Evolutionary conservation across 805 yeast species (phyloP), one percentile per base, ranked within the genome.

Genomic region (Zygoascus bituminiphila): DNA sequence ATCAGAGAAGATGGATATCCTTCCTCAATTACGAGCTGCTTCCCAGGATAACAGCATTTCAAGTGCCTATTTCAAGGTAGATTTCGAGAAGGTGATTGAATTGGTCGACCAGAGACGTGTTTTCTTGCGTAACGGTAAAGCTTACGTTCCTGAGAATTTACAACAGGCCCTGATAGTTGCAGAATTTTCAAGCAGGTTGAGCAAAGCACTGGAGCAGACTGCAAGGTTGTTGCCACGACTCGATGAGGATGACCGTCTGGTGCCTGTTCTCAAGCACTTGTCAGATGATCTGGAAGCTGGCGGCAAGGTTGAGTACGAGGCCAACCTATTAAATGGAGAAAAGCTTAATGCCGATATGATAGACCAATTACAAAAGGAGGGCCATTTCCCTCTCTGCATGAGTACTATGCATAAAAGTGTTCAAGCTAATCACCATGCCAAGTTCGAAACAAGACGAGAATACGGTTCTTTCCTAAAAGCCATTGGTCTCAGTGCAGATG

Each of bases 161-260:
- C 97, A 88, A 63, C 67, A 84, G 51, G 79, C 80, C 48, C 67
- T 91, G 46, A 69, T 93, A 25, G 67, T 83, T 0, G 75, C 72
- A 38, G 96, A 88, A 61, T 91, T 82, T 62, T 69, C 78, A 31
- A 73, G 70, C 36, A 63, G 69, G 48, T 67, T 89, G 46, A 62
- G 64, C 2, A 61, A 65, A 15, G 77, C 79, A 19, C 70, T 93
- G 54, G 66, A 79, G 20, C 67, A 72, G 42, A 86, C 97, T 0
- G 81, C 88, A 57, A 84, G 84, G 60, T 76, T 84, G 19, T 68
- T 88, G 47, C 94, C 96, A 5, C 74, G 89, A 9, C 69, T 91
- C 48, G 96, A 88, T 60, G 98, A 91, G 68, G 96, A 88, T 60
- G 94, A 88, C 62, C 73, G 99, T 50, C 67, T 93, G 41, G 68